Evolutionary conservation across 1,284 basidiomycete species (phyloP), one percentile per base, ranked within the genome.

Genomic region (Pyrrhoderma lamaoense): DNA sequence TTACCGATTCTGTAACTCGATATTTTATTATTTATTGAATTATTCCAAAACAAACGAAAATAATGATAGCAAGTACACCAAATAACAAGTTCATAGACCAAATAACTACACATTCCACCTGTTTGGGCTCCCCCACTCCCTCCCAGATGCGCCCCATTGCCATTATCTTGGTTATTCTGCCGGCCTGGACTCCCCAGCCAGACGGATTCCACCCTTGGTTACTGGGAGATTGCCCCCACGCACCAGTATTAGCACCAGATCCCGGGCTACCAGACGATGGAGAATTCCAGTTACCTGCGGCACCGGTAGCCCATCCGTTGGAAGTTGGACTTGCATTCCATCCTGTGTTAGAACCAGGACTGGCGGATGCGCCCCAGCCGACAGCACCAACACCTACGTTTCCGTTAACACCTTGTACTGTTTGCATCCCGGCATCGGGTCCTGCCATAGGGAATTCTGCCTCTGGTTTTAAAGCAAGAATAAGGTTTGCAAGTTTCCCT

Each of bases 401-500:
- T 25, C 60, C 60, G 44, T 63, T 62, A 13, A 58, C 47, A 34
- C 40, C 45, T 31, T 31, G 27, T 31, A 31, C 27, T 11, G 27
- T 31, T 11, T 31, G 27, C 27, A 31, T 31, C 11, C 27, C 27
- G 27, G 27, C 27, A 11, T 31, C 27, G 5, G 47, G 45, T 39
- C n/a, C 21, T 8, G 38, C 38, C 8, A 34, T 23, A n/a, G 23
- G 42, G 2, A 44, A 13, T 16, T 34, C 43, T 2, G 21, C 8
- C 7, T 51, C 42, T 36, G 73, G 70, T 62, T 86, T 85, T 14
- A 89, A 73, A 13, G 80, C 82, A 42, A 88, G 71, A 49, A 92
- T 84, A 53, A 93, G 73, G 57, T 83, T 85, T 3, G 85, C 90
- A 35, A 94, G 73, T 64, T 92, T 92, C 45, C 79, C 81, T 62